A percentile compares a stretch with the other conserved stretches of the same genome.
Evolutionary conservation across 441 rosid genomes (phyloP).

Genomic region (Euphorbia celastroides): DNA sequence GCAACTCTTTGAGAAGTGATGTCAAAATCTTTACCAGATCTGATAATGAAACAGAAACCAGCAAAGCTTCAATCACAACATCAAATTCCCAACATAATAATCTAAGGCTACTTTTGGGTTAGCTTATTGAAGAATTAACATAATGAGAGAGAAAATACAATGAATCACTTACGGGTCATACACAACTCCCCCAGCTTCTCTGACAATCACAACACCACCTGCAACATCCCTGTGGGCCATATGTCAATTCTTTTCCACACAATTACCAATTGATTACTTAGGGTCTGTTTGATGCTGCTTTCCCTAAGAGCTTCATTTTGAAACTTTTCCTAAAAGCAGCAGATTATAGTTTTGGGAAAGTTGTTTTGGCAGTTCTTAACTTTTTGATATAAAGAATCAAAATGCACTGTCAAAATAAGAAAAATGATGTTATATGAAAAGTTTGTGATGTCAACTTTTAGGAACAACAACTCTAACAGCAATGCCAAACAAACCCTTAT

Average conservation of each 20-base stretch:
- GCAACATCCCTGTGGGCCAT: slow-evolving; percentile 76
- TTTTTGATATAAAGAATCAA: too few species aligned
- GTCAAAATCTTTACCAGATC: slow-evolving; percentile 85
- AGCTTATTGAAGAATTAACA: not conserved
- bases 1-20: slow-evolving; percentile 77
- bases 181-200: slow-evolving; percentile 90
- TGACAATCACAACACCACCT: slow-evolving; percentile 72
- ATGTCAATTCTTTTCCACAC: not conserved
- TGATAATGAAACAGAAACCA: slow-evolving; percentile 29
- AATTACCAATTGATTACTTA: not conserved
- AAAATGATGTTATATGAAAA: too few species aligned
- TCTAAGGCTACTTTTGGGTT: not conserved
- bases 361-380: too few species aligned
- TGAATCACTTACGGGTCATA: slow-evolving; percentile 78
- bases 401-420: too few species aligned
- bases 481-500: not conserved
- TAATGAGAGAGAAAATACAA: not conserved
- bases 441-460: too few species aligned
- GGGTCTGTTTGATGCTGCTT: too few species aligned
- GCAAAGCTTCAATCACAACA: slow-evolving; percentile 5
- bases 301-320: too few species aligned
- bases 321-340: too few species aligned
- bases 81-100: not conserved
- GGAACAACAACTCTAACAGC: too few species aligned
- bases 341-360: too few species aligned